Evolutionary conservation across 2,329 filamentous ascomycete species (phyloP).

Genomic region (Xylaria hypoxylon): DNA sequence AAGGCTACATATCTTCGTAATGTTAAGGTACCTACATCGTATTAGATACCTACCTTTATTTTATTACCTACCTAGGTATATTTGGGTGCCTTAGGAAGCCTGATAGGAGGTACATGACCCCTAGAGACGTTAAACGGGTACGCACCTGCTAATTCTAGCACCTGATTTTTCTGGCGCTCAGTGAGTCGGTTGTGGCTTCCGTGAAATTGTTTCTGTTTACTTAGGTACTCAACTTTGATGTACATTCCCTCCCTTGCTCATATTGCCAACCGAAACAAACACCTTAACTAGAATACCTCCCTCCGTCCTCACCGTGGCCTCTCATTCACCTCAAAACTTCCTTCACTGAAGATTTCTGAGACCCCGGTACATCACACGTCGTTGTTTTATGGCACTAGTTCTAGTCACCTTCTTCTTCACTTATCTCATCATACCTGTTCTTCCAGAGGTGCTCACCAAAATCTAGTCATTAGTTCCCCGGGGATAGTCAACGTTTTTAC

Average conservation of each 20-base stretch:
- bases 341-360: background rate
- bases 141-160: background rate
- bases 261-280: too few relatives aligned
- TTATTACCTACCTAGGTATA: background rate
- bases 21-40: too few relatives aligned
- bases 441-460: background rate
- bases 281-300: background rate
- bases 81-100: too few relatives aligned
- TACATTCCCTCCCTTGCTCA: too few relatives aligned
- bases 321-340: background rate
- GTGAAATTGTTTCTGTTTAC: background rate
- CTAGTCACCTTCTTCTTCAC: too few relatives aligned
- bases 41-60: too few relatives aligned
- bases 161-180: background rate
- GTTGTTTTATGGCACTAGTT: background rate
- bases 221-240: too few relatives aligned
- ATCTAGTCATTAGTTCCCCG: background rate
- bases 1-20: too few relatives aligned
- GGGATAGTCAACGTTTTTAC: background rate
- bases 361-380: background rate
- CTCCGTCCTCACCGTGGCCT: background rate
- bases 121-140: background rate
- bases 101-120: background rate
- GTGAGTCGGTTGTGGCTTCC: background rate
- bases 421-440: background rate